Evolutionary conservation across 2,329 filamentous ascomycete genomes (phyloP).

Genomic region (Cercospora berteroae): DNA sequence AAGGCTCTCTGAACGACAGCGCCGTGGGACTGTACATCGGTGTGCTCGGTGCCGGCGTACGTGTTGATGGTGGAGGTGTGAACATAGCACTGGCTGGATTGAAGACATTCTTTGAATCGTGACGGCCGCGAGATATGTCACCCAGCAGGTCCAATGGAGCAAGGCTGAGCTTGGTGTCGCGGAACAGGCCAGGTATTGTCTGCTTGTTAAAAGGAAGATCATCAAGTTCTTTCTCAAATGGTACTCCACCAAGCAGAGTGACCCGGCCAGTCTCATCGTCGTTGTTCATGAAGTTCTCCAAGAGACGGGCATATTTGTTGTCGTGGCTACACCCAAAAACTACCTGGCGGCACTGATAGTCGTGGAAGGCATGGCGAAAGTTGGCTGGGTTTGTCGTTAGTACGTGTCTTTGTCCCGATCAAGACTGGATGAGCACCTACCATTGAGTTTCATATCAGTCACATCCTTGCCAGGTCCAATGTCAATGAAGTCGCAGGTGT

Average conservation of each 20-base stretch:
- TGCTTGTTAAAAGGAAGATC: conserved; percentile 51
- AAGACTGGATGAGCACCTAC: neutral
- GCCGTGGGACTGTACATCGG: conserved; percentile 20
- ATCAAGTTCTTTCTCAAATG: conserved; percentile 55
- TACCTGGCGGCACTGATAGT: conserved; percentile 61
- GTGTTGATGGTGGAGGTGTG: conserved; percentile 25
- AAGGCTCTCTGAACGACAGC: conserved; percentile 12
- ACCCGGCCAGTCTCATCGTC: conserved; percentile 48
- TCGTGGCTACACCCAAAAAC: conserved; percentile 60
- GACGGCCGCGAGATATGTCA: conserved; percentile 20
- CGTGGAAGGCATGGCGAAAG: conserved; percentile 56
- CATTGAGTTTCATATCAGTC: conserved; percentile 57
- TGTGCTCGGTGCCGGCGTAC: conserved; percentile 19
- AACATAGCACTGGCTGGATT: conserved; percentile 34
- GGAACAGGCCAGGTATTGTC: conserved; percentile 55
- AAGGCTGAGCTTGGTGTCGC: conserved; percentile 49
- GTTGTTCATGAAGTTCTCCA: conserved; percentile 52
- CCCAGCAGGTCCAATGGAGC: conserved; percentile 29
- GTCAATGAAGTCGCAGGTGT: conserved; percentile 61
- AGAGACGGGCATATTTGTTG: conserved; percentile 53
- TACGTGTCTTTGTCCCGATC: neutral
- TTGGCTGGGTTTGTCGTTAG: conserved; percentile 42
- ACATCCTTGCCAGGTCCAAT: conserved; percentile 59
- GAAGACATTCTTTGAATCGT: conserved; percentile 34
- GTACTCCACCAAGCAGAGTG: conserved; percentile 56